Percentiles rank a stretch among this genome's conserved stretches.
phyloP scores from a whole-genome alignment of 257 asterid genomes.

The Eucommia ulmoides region DNA sequence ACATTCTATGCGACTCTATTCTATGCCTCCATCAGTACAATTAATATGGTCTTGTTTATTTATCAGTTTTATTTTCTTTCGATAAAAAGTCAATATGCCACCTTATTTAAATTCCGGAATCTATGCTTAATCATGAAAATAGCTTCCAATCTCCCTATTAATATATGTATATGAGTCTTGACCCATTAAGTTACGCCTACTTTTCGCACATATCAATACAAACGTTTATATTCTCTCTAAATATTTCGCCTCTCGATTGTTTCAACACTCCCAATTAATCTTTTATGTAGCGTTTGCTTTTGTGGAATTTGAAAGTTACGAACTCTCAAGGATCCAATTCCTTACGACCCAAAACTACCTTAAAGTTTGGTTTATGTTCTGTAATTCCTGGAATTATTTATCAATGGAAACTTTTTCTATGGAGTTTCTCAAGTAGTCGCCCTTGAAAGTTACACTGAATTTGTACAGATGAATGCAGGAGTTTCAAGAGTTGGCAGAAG shows the following conservation, averaged over 20 bases:
- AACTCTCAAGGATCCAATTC: background rate
- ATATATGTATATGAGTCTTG: no score
- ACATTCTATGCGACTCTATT: background rate
- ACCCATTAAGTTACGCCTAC: no score
- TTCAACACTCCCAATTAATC: no score
- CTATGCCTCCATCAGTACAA: background rate
- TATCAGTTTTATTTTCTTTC: background rate
- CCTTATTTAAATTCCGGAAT: background rate
- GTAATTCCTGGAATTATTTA: background rate
- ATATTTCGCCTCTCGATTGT: no score
- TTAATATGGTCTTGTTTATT: background rate
- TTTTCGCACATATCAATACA: no score
- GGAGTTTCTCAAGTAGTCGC: no score
- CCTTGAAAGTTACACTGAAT: background rate
- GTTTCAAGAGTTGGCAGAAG: slow-evolving; percentile 96
- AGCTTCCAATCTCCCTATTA: no score
- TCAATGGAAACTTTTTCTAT: slow-evolving; percentile 9
- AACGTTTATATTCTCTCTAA: no score
- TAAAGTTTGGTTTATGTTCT: background rate
- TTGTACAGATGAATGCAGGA: slow-evolving; percentile 37
- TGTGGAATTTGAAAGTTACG: background rate
- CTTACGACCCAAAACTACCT: background rate
- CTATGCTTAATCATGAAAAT: background rate
- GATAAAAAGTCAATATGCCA: background rate
- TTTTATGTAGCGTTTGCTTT: no score